Evolutionary conservation across 345 rosid species (phyloP).

Genomic region (Psidium guajava): DNA sequence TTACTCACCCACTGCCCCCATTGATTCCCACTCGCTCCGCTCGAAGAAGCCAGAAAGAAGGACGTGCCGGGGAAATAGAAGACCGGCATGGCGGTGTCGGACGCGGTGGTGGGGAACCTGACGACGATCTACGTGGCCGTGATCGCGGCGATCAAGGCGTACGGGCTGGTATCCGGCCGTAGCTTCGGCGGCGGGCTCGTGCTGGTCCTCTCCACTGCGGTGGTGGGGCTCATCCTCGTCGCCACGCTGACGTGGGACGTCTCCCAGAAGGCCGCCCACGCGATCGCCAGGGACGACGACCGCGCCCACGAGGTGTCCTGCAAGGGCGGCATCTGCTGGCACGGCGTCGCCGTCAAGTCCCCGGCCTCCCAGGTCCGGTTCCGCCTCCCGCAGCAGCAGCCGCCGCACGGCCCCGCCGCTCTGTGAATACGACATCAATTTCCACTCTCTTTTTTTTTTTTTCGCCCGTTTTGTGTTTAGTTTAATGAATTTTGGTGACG

Average conservation of each 20-base stretch:
- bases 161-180: conserved; percentile 46
- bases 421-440: background rate
- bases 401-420: background rate
- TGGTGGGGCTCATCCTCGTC: conserved; percentile 50
- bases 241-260: conserved; percentile 88
- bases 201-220: conserved; percentile 48
- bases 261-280: conserved; percentile 60
- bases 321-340: conserved; percentile 98
- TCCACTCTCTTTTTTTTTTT: background rate
- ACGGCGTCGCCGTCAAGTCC: conserved; percentile 87
- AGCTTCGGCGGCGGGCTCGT: conserved; percentile 64
- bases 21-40: background rate
- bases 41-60: background rate
- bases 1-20: background rate
- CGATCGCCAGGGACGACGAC: conserved; percentile 40
- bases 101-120: conserved; percentile 69
- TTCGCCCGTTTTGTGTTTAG: background rate
- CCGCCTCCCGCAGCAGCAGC: conserved; percentile 58
- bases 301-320: conserved; percentile 45
- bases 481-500: background rate
- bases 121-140: conserved; percentile 78
- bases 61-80: background rate
- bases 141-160: conserved; percentile 62
- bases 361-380: conserved; percentile 95
- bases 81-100: conserved; percentile 59